Base-by-base conservation (phyloP, 441 rosid genomes). In the Pelargonium fulgidum region DNA sequence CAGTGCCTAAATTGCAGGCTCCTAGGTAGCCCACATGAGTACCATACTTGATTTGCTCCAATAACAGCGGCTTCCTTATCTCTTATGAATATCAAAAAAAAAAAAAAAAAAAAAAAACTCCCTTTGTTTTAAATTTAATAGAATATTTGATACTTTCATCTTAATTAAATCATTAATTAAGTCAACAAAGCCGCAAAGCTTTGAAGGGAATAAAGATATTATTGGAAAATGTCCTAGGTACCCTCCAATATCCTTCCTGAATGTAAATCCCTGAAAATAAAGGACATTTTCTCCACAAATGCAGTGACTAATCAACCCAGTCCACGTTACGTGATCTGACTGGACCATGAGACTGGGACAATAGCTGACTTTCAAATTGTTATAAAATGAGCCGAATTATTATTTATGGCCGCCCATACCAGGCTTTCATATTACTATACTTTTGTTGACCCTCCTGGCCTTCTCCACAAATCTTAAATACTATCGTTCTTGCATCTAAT, bases 391-490 rank as follows among this genome's bases (percentile, higher is more conserved):
- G 62, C 62, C 62, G 10, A 56, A 7, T 56, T 56, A 12, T 8
- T 56, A 56, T 56, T 22, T 22, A 22, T 5, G 24, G 24, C 62
- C 20, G 62, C 41, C 41, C 41, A 56, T 56, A 56, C 62, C 62
- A 17, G 62, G 62, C 62, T 56, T 24, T 19, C 26, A 17, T 12
- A 17, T 19, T 56, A 56, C 26, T 56, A 26, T 56, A 56, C 12
- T 17, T 54, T 56, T 19, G 62, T 56, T 56, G 62, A 19, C 62
- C 62, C 62, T 56, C n/a, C n/a, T n/a, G n/a, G n/a, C n/a, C n/a
- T n/a, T 24, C 62, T 22, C 24, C 24, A 56, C 12, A 17, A 56
- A 17, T 6, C 29, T 17, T 19, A 56, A 19, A 56, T 19, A 56
- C 62, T 56, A 56, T 17, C 12, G 16, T 22, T 11, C 20, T 19